Evolutionary conservation across 2,329 filamentous ascomycete genomes (phyloP).

Genomic region (Phialophora tarda): DNA sequence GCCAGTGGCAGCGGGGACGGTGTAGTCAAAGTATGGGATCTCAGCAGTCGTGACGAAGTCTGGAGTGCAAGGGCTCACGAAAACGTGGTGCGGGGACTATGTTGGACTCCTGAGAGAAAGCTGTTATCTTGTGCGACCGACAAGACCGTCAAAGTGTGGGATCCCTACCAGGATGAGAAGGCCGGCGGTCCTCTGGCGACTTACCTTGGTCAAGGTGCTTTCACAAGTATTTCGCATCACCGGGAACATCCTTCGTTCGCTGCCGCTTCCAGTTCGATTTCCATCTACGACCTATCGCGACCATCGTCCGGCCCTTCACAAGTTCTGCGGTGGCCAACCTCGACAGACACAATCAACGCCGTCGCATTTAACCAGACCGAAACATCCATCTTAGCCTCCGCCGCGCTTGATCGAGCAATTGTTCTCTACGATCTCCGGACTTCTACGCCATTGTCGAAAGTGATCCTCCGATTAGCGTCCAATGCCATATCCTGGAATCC

Average conservation of each 20-base stretch:
- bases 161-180: constrained; percentile 77
- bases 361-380: constrained; percentile 93
- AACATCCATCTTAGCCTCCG: constrained; percentile 85
- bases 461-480: constrained; percentile 78
- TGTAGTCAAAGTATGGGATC: constrained; percentile 90
- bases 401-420: constrained; percentile 81
- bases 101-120: constrained; percentile 85
- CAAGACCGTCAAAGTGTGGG: constrained; percentile 85
- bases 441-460: constrained; percentile 78
- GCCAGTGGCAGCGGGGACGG: constrained; percentile 90
- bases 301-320: constrained; percentile 79
- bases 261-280: constrained; percentile 74
- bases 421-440: constrained; percentile 93
- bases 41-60: constrained; percentile 72
- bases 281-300: constrained; percentile 84
- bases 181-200: constrained; percentile 77
- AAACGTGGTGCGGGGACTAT: constrained; percentile 88
- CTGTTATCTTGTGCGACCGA: constrained; percentile 87
- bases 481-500: constrained; percentile 93
- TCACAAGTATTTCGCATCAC: constrained; percentile 84
- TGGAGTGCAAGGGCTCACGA: constrained; percentile 86
- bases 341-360: constrained; percentile 85
- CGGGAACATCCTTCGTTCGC: constrained; percentile 79
- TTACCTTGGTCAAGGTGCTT: constrained; percentile 82
- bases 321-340: constrained; percentile 83